Evolutionary conservation across 345 rosid genomes (phyloP).

Genomic region (Noccaea caerulescens): DNA sequence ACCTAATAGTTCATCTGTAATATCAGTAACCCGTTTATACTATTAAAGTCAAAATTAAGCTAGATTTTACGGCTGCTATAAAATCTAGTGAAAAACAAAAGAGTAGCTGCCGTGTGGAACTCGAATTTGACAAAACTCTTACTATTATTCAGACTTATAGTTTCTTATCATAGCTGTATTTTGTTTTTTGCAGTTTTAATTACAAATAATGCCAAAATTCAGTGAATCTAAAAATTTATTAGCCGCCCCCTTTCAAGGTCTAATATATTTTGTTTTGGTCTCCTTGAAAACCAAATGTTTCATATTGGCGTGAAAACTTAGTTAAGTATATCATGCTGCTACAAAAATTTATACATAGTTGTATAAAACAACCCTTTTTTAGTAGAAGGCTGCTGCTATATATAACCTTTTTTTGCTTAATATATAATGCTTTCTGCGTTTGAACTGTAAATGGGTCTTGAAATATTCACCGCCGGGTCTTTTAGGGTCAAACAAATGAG

Average conservation of each 20-base stretch:
- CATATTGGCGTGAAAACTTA: slow-evolving; percentile 1
- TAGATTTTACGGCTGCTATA: slow-evolving; percentile 38
- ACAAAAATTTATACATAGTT: neutral
- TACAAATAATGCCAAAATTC: slow-evolving; percentile 21
- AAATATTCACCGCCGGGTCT: slow-evolving; percentile 28
- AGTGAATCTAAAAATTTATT: neutral
- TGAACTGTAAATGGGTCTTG: slow-evolving; percentile 30
- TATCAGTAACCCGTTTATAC: slow-evolving; percentile 12
- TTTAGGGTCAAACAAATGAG: slow-evolving; percentile 22
- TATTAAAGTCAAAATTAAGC: slow-evolving; percentile 28
- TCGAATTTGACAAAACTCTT: slow-evolving; percentile 46
- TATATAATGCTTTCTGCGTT: neutral
- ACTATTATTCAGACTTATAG: slow-evolving; percentile 25
- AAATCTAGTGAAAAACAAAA: slow-evolving; percentile 34
- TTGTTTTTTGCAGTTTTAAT: slow-evolving; percentile 13
- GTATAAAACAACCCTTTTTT: neutral
- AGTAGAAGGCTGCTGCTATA: too few species aligned
- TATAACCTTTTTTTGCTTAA: too few species aligned
- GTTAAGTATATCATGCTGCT: neutral
- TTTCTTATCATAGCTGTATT: slow-evolving; percentile 11
- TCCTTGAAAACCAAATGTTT: neutral
- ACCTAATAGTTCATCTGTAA: neutral
- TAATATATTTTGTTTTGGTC: neutral
- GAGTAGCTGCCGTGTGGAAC: slow-evolving; percentile 57
- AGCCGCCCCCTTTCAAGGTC: too few species aligned